Evolutionary conservation across 306 rosid species (phyloP), one percentile per base, ranked within the genome.

Genomic region (Medicago lupulina): DNA sequence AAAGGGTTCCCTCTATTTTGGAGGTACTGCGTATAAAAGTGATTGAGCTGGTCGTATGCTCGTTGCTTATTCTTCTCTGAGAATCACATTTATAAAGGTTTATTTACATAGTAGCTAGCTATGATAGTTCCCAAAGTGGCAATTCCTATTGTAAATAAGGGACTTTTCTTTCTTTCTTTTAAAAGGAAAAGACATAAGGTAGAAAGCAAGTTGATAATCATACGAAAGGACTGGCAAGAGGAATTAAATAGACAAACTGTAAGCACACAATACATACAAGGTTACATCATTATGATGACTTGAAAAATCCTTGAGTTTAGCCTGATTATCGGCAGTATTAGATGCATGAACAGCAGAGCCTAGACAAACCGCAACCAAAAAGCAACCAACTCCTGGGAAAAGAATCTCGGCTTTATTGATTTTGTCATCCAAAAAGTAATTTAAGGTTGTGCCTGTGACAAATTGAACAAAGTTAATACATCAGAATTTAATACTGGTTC

Each of bases 351-450:
- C 98, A 65, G 87, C 86, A 28, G 96, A 86, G 40, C 95, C 98
- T 51, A 94, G 88, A 83, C 89, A 90, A 67, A 90, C 98, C 5
- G 98, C 96, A 44, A 92, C 38, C 85, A 91, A 81, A 81, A 94
- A 92, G 87, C 98, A 94, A 51, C 77, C 98, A 69, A 88, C 97
- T 49, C 97, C 97, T 1, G 97, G 85, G 82, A 94, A 94, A 82
- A 94, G 93, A 74, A 94, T 87, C 82, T 90, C 92, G 8, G 98
- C 98, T 61, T 59, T 91, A 47, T 94, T 94, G 78, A 94, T 94
- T 72, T 76, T 85, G 81, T 69, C 86, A 79, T 94, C 98, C 75
- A 94, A 80, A 84, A 88, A 94, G 90, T 91, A 94, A 82, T 94
- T 94, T 80, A 92, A 69, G 70, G 95, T 88, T 66, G 97, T 85